phyloP scores from a whole-genome alignment of 2,329 filamentous ascomycete genomes.

The Penicillium sp. region DNA sequence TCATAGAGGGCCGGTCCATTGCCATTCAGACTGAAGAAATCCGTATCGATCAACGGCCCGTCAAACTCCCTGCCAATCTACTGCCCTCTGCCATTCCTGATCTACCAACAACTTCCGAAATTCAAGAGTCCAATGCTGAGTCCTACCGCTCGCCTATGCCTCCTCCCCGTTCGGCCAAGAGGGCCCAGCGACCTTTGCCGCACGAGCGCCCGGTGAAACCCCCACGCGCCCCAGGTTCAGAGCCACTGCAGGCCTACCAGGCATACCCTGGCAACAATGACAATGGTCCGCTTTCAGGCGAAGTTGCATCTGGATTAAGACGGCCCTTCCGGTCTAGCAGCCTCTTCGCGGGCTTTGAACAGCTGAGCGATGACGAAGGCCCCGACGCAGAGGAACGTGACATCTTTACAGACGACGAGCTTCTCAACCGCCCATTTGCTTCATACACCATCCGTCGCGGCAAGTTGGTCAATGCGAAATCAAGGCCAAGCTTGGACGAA shows the following conservation, averaged over 20 bases:
- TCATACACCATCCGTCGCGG: conserved; percentile 45
- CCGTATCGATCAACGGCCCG: conserved; percentile 73
- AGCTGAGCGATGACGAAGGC: conserved; percentile 55
- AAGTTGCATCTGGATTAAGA: conserved; percentile 60
- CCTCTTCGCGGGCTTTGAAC: conserved; percentile 82
- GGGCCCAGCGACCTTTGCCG: conserved; percentile 27
- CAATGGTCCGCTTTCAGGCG: conserved; percentile 66
- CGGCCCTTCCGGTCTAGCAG: conserved; percentile 76
- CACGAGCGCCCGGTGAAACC: conserved; percentile 39
- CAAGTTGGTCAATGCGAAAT: conserved; percentile 41
- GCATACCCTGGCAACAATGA: conserved; percentile 78
- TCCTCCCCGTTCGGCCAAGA: conserved; percentile 34
- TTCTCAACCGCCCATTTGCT: conserved; percentile 46
- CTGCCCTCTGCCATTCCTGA: conserved; percentile 73
- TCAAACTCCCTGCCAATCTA: conserved; percentile 73
- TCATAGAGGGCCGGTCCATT: conserved; percentile 51
- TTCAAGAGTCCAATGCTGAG: conserved; percentile 27
- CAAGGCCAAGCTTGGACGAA: conserved; percentile 33
- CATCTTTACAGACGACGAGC: conserved; percentile 46
- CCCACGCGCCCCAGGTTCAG: conserved; percentile 28
- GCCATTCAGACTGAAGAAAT: conserved; percentile 90
- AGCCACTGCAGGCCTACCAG: conserved; percentile 67
- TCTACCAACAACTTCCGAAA: conserved; percentile 38
- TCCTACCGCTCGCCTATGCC: conserved; percentile 35
- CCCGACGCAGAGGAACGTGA: conserved; percentile 26